phyloP scores from a whole-genome alignment of 768 basidiomycete species.

The Phanerodontia chrysosporium region DNA sequence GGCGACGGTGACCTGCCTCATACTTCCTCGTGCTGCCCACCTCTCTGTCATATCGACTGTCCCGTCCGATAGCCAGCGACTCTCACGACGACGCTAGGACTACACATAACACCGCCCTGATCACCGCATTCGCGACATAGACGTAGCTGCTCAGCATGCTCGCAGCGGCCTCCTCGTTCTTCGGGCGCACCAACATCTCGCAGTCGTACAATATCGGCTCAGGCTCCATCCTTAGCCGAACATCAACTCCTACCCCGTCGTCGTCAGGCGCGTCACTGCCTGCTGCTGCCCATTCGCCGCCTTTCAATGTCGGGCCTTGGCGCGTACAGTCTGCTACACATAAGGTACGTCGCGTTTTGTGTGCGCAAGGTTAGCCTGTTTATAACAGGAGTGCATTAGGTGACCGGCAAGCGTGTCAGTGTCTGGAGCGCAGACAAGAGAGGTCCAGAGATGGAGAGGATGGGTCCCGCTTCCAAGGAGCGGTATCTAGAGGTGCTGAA shows the following conservation, averaged over 20 bases:
- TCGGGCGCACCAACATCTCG: conserved; percentile 74
- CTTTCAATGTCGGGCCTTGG: conserved; percentile 83
- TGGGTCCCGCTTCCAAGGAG: conserved; percentile 63
- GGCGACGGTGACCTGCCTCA: background rate
- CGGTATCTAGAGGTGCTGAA: conserved; percentile 81
- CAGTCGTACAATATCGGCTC: conserved; percentile 70
- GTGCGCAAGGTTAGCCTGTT: too few species aligned
- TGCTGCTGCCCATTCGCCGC: conserved; percentile 37
- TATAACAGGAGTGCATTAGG: too few species aligned
- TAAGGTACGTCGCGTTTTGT: conserved; percentile 43
- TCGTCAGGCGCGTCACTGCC: conserved; percentile 35
- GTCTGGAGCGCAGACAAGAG: conserved; percentile 93
- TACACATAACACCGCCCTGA: background rate
- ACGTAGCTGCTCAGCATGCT: conserved; percentile 43
- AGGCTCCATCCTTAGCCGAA: conserved; percentile 30
- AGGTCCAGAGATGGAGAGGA: conserved; percentile 65
- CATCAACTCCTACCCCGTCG: conserved; percentile 30
- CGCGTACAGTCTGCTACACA: conserved; percentile 81
- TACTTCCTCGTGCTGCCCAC: background rate
- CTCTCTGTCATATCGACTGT: background rate
- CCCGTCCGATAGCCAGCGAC: background rate
- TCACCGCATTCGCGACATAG: background rate
- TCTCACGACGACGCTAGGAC: background rate
- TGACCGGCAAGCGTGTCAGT: conserved; percentile 84
- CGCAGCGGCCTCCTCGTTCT: conserved; percentile 81